Evolutionary conservation across 2,329 filamentous ascomycete species (phyloP), one percentile per base, ranked within the genome.

Genomic region (Metarhizium guizhouense): DNA sequence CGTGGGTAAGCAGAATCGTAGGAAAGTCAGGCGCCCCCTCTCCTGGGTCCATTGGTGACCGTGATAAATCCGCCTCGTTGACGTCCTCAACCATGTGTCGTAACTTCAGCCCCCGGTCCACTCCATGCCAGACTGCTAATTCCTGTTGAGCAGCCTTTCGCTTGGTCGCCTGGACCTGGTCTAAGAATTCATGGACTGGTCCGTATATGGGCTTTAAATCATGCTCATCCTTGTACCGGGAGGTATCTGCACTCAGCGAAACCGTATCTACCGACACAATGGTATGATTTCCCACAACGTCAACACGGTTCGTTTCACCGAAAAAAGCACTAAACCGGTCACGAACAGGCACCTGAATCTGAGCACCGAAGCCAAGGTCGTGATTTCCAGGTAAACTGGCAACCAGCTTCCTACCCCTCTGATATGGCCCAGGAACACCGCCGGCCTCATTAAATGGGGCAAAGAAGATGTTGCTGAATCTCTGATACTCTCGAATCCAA

Each of bases 321-420:
- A 99, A 97, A 67, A 86, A 96, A 3, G 86, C 83, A 64, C 87
- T 83, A 69, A 97, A 99, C 16, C 94, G 80, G 63, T 94, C 79
- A 53, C 92, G 82, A 38, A 96, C 90, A 0, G 87, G 78, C 8
- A 86, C 68, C 67, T 96, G 90, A 51, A 99, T 85, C 48, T 92
- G 88, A 25, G 84, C 84, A 3, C 90, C 93, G 66, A 97, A 96
- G 0, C 94, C 94, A 45, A 97, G 71, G 68, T 99, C 94, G 68
- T 99, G 94, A 65, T 99, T 99, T 2, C 94, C 94, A 0, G 94
- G 94, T 56, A 99, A 68, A 65, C 87, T 93, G 18, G 88, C 84
- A 54, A 97, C 86, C 54, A 97, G 75, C 72, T 88, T 92, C 56
- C 88, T 81, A 5, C 87, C 86, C 34, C 82, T 78, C 60, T 85